A percentile compares a stretch with the other conserved stretches of the same genome.
Evolutionary conservation across 768 basidiomycete genomes (phyloP).

Genomic region (Psilocybe cyanescens): DNA sequence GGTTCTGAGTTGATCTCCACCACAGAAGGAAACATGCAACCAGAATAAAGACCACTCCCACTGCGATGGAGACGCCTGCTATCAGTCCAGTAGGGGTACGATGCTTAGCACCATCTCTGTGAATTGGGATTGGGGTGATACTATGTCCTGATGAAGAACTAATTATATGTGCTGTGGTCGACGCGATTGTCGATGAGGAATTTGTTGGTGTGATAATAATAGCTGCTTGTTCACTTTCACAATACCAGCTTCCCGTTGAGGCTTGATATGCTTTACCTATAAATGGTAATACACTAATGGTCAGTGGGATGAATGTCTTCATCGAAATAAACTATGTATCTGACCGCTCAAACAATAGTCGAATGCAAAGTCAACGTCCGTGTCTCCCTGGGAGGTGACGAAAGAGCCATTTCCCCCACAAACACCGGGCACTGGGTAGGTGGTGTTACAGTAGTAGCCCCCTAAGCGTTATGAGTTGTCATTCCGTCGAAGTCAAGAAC

Average conservation of each 20-base stretch:
- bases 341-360: conserved; percentile 18
- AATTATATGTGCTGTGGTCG: background rate
- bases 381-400: background rate
- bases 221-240: background rate
- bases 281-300: no score
- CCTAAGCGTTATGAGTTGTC: background rate
- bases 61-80: background rate
- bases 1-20: background rate
- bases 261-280: background rate
- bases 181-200: background rate
- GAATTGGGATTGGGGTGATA: background rate
- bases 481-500: background rate
- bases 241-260: background rate
- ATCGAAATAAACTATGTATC: background rate
- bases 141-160: no score
- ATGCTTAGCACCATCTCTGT: background rate
- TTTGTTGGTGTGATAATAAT: background rate
- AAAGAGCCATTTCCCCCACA: conserved; percentile 12
- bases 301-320: background rate
- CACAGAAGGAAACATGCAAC: background rate
- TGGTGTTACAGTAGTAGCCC: conserved; percentile 3
- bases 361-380: conserved; percentile 4
- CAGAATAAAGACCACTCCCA: background rate
- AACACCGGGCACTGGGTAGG: background rate
- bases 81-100: background rate